Conservation (phyloP, 2,329 filamentous ascomycete species). For the Aspergillus aculeatus region DNA sequence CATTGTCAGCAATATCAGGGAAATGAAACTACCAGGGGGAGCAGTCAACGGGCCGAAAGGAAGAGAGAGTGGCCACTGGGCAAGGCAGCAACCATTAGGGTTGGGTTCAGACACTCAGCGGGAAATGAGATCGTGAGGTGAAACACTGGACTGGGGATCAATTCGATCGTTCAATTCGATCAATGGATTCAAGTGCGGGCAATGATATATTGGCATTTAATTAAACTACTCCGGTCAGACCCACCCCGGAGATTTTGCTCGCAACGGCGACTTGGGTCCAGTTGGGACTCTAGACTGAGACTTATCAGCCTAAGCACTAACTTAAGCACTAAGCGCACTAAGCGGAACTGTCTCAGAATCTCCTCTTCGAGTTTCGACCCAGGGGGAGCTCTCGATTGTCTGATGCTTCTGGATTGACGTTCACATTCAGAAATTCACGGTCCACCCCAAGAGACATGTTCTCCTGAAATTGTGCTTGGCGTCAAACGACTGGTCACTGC, state of each 20-base stretch:
- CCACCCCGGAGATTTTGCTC: not conserved
- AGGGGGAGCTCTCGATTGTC: not conserved
- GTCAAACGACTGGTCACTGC: not conserved
- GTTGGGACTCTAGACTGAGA: not conserved
- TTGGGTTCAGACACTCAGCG: slow-evolving; percentile 8
- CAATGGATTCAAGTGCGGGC: not conserved
- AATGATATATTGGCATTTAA: slow-evolving; percentile 2
- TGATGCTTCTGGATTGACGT: not conserved
- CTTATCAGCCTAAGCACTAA: not conserved
- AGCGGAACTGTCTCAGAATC: not conserved
- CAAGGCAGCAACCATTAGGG: slow-evolving; percentile 4
- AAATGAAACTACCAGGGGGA: slow-evolving; percentile 16
- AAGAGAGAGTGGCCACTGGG: not conserved
- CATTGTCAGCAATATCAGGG: slow-evolving; percentile 15
- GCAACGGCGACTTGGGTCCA: not conserved
- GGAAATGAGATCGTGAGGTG: slow-evolving; percentile 27
- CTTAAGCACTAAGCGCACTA: not conserved
- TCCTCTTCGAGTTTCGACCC: not conserved
- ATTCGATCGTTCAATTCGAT: not conserved
- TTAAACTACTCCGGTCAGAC: slow-evolving; percentile 6
- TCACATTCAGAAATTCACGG: not conserved
- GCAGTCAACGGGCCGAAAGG: slow-evolving; percentile 10
- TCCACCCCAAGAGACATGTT: not conserved
- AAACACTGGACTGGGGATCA: slow-evolving; percentile 25
- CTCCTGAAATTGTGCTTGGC: not conserved